Evolutionary conservation across 208 protist genomes (phyloP).

Genomic region (Polymyxa betae): DNA sequence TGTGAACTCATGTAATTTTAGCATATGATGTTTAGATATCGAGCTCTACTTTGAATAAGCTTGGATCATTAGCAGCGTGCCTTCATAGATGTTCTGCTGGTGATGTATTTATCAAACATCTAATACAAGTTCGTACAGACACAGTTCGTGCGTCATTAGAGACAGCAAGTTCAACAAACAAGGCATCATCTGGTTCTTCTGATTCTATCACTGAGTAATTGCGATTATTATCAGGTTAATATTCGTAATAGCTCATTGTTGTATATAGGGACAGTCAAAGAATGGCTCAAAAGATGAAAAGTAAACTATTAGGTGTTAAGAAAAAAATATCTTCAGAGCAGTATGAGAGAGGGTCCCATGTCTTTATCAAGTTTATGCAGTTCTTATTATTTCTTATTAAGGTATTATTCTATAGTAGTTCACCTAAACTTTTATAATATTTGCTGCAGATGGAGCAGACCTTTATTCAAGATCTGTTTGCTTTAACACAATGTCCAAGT

Average conservation of each 20-base stretch:
- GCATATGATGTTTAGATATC: not conserved
- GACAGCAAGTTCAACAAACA: not conserved
- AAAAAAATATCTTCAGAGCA: not conserved
- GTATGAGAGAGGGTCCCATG: constrained; percentile 10
- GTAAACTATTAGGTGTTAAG: not conserved
- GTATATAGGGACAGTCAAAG: not conserved
- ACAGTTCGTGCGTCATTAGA: not conserved
- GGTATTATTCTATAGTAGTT: not conserved
- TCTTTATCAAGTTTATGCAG: not conserved
- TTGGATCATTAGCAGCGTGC: not conserved
- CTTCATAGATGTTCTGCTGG: not conserved
- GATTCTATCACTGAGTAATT: not conserved
- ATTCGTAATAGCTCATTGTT: not conserved
- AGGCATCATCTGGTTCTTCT: not conserved
- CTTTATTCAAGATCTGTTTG: not conserved
- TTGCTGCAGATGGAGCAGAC: not conserved
- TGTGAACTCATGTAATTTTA: too few relatives aligned
- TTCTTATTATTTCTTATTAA: not conserved
- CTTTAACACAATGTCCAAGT: not conserved
- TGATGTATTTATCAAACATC: not conserved
- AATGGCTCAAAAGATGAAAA: not conserved
- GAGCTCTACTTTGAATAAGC: not conserved
- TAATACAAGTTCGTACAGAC: not conserved
- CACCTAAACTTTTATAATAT: not conserved
- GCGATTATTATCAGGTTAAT: not conserved